Conservation (phyloP, 306 rosid species). For the Vigna angularis region DNA sequence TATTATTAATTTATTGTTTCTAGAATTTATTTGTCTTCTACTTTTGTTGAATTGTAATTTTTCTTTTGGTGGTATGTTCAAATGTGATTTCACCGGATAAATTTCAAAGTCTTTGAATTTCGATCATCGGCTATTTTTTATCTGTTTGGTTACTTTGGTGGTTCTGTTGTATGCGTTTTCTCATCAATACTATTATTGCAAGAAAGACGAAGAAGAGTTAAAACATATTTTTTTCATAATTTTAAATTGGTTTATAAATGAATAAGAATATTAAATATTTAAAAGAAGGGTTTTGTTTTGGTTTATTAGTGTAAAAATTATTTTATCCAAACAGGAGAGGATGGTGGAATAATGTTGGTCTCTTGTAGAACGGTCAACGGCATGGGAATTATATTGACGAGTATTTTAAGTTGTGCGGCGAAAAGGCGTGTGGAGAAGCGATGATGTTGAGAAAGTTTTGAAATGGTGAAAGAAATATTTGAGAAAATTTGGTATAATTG, state of each 20-base stretch:
- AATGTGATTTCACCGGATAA: background rate
- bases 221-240: no score
- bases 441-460: background rate
- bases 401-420: background rate
- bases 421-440: no score
- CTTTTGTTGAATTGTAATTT: constrained; percentile 39
- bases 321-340: background rate
- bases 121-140: background rate
- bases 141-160: background rate
- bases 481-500: no score
- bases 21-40: constrained; percentile 9
- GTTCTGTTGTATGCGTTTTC: no score
- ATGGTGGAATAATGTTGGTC: no score
- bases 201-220: no score
- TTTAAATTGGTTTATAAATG: no score
- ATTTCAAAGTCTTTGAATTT: constrained; percentile 22
- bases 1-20: background rate
- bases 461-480: background rate
- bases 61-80: constrained; percentile 16
- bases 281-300: no score
- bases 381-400: background rate
- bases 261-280: no score
- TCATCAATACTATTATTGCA: no score
- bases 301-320: no score
- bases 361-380: no score